These are phyloP conservation scores for Raphanus hybrid DNA, from an alignment of 441 rosid genomes.

Conservation along the genomic window DNA sequence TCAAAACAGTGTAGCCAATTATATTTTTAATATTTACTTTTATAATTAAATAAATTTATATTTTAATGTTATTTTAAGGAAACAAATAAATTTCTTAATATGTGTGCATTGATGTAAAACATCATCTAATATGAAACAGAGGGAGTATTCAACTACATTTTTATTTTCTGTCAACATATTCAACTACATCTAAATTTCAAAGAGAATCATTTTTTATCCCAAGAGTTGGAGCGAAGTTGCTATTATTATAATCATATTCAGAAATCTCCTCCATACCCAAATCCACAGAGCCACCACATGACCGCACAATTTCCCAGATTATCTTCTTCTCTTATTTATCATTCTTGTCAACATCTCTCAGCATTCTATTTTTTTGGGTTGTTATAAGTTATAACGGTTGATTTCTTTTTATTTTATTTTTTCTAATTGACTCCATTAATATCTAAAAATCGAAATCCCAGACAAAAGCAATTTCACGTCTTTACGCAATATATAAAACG, in stretches of 20 bases:
- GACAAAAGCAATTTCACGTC: not conserved
- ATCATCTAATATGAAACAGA: too few relatives aligned
- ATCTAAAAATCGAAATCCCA: not conserved
- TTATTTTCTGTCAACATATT: not conserved
- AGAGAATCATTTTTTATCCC: not conserved
- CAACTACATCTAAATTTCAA: constrained; percentile 1
- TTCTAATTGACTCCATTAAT: constrained; percentile 1
- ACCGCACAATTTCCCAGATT: constrained; percentile 34
- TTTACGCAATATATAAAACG: not conserved
- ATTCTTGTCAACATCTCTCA: not conserved
- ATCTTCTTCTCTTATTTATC: constrained; percentile 2
- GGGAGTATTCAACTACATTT: not conserved
- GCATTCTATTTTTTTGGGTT: not conserved
- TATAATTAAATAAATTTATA: too few relatives aligned
- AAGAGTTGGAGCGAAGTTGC: not conserved
- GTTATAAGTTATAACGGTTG: too few relatives aligned
- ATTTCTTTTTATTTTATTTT: not conserved
- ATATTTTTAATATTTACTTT: too few relatives aligned
- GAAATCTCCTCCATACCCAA: constrained; percentile 12
- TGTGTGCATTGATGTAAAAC: too few relatives aligned
- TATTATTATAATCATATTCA: constrained; percentile 17
- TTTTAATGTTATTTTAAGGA: too few relatives aligned
- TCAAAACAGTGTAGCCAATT: too few relatives aligned
- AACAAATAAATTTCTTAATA: too few relatives aligned
- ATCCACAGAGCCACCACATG: constrained; percentile 33